Evolutionary conservation across 2,329 filamentous ascomycete species (phyloP), one percentile per base, ranked within the genome.

Genomic region (Gliomastix tumulicola): DNA sequence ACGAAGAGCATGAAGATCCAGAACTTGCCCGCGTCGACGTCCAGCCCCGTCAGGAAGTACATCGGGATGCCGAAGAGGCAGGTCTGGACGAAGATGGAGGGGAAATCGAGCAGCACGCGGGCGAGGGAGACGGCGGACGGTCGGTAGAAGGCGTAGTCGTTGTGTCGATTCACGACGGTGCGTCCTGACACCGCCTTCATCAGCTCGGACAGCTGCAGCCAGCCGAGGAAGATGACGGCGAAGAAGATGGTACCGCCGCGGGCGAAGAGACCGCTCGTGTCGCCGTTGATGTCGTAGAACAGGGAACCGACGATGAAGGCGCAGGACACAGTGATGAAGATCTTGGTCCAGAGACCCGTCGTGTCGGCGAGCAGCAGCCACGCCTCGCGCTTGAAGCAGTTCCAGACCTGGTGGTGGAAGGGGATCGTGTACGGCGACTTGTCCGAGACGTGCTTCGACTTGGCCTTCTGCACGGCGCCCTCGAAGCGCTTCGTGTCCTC

Each of bases 201-300:
- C 21, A 89, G 67, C 56, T 92, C 85, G 1, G 80, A 76, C 33
- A 94, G 64, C 50, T 89, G 84, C 12, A 92, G 68, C 82, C 83
- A 63, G 10, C 65, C 60, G 19, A 69, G 55, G 49, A 77, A 73
- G 16, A 79, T 40, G 21, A 71, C 60, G 2, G 65, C 60, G 46
- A 72, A 71, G 54, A 72, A 72, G 30, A 65, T 44, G 7, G 60
- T 56, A 21, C 68, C 66, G 18, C 66, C 64, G 8, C 66, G 60
- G 11, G 59, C 47, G 56, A 81, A 88, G 54, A 84, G 81, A 37
- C 79, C 82, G 2, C 56, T 56, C 0, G 82, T 85, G 32, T 71
- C 66, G 1, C 62, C 44, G 1, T 71, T 59, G 21, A 85, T 61
- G 42, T 84, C 76, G 49, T 88, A 86, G 60, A 92, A 92, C 15